Conservation (phyloP, 768 basidiomycete species). For the Hydnomerulius pinastri region DNA sequence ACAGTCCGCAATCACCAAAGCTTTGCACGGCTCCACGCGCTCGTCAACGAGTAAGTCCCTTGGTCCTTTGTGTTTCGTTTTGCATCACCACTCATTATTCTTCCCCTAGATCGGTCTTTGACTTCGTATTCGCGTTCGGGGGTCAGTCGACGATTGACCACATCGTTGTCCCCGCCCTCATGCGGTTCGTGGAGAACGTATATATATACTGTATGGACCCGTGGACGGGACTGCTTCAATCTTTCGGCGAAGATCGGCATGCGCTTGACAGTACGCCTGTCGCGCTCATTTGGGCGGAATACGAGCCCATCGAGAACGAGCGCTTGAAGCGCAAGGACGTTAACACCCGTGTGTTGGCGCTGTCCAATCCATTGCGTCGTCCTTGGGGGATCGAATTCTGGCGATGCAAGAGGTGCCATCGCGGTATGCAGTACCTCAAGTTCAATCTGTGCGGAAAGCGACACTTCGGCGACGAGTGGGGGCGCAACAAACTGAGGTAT, state of each 20-base stretch:
- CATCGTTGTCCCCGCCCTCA: not conserved
- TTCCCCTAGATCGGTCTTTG: not conserved
- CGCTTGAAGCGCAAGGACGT: not conserved
- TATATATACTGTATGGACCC: not conserved
- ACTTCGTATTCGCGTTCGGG: conserved; percentile 1
- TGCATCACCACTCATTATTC: not conserved
- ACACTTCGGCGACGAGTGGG: not conserved
- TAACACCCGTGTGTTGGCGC: not conserved
- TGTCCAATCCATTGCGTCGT: not conserved
- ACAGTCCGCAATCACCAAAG: not conserved
- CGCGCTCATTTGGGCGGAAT: not conserved
- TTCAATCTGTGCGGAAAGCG: not conserved
- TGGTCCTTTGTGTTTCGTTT: not conserved
- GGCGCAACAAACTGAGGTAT: not conserved
- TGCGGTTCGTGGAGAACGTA: not conserved
- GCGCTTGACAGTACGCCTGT: not conserved
- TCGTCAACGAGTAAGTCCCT: not conserved
- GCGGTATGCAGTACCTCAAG: not conserved
- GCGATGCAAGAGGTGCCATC: not conserved
- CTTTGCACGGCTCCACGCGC: not conserved
- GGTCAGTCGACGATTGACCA: not conserved
- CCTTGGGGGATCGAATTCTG: conserved; percentile 1
- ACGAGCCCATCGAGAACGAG: no score
- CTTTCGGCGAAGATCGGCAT: not conserved
- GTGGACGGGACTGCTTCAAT: not conserved